Conservation (phyloP, 148 eudicot species). For the Suaeda aralocaspica region DNA sequence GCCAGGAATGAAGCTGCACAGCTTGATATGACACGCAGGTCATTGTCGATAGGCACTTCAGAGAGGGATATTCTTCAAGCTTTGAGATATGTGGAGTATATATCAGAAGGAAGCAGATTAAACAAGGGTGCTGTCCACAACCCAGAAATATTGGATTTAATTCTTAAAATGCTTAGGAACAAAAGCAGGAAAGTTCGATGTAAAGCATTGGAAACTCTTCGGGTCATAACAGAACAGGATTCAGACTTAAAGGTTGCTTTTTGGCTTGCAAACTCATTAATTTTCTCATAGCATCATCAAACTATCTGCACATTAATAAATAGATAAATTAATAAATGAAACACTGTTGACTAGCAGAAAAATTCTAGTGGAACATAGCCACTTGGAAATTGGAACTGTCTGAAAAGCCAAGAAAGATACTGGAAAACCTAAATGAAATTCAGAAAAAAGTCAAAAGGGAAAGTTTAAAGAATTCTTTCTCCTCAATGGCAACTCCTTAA, state of each 20-base stretch:
- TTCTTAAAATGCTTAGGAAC: conserved; percentile 63
- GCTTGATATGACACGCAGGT: conserved; percentile 66
- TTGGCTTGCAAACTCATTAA: neutral
- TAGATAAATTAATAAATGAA: neutral
- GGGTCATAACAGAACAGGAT: conserved; percentile 61
- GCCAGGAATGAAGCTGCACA: conserved; percentile 89
- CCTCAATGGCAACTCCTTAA: neutral
- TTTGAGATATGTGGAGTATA: conserved; percentile 54
- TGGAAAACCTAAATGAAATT: neutral
- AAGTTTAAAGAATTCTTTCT: neutral
- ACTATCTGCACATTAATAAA: neutral
- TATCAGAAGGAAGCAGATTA: conserved; percentile 46
- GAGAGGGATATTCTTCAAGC: conserved; percentile 59
- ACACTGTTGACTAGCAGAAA: too few species aligned
- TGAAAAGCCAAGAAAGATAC: neutral
- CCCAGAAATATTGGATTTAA: conserved; percentile 54
- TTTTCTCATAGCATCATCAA: neutral
- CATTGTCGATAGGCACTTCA: conserved; percentile 43
- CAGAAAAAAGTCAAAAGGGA: neutral
- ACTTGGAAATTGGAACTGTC: neutral
- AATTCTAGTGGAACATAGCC: neutral
- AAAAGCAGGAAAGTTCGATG: conserved; percentile 59
- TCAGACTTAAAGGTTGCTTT: conserved; percentile 65
- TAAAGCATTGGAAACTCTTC: conserved; percentile 73
- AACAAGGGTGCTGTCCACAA: conserved; percentile 58